These are phyloP conservation scores for Orbilia ellipsospora DNA, from an alignment of 2,329 filamentous ascomycete species.

Conservation along the genomic window DNA sequence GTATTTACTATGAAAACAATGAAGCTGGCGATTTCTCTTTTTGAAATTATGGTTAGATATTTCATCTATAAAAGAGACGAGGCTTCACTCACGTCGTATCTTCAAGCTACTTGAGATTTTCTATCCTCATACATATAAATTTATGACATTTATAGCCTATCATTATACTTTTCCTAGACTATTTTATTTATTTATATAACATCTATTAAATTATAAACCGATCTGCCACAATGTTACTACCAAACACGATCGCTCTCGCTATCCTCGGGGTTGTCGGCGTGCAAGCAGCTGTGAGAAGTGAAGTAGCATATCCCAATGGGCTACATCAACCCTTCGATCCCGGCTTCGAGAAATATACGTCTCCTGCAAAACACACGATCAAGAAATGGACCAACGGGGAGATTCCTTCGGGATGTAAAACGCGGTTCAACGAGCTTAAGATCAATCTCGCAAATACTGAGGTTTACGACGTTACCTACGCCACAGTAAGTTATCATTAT, in stretches of 20 bases:
- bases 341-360: conserved; percentile 14
- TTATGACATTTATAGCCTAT: not conserved
- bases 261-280: conserved; percentile 6
- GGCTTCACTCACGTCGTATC: too few species aligned
- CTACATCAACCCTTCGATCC: conserved; percentile 31
- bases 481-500: conserved; percentile 3
- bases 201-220: not conserved
- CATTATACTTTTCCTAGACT: not conserved
- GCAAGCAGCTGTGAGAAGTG: conserved; percentile 2
- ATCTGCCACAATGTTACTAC: conserved; percentile 21
- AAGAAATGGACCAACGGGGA: conserved; percentile 23
- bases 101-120: not conserved
- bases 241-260: not conserved
- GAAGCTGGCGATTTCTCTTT: not conserved
- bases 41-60: not conserved
- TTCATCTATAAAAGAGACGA: conserved; percentile 12
- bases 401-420: conserved; percentile 29
- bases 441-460: conserved; percentile 23
- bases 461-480: conserved; percentile 38
- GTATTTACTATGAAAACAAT: not conserved
- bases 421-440: conserved; percentile 15
- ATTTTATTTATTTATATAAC: not conserved
- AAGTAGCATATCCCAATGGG: conserved; percentile 25
- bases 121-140: not conserved
- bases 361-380: conserved; percentile 15